These are phyloP conservation scores for Nigrograna mackinnonii DNA, from an alignment of 2,329 filamentous ascomycete genomes.

Conservation along the genomic window DNA sequence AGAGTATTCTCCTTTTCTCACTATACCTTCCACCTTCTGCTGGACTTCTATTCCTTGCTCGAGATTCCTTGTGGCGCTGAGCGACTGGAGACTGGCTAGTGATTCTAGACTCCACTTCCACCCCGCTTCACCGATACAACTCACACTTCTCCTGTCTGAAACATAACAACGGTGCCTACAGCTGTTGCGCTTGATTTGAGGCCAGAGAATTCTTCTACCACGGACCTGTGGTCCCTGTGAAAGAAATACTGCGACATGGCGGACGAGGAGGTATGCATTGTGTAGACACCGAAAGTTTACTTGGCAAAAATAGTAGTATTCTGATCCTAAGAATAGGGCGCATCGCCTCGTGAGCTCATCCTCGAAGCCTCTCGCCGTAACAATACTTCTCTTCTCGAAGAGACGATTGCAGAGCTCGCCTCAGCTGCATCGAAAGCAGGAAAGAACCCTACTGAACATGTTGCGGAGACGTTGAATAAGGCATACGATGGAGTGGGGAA, in stretches of 20 bases:
- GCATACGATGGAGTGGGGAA: constrained; percentile 86
- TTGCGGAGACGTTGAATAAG: constrained; percentile 80
- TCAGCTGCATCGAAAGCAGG: constrained; percentile 52
- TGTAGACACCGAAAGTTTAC: background rate
- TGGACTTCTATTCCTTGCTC: too few species aligned
- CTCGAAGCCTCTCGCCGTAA: constrained; percentile 93
- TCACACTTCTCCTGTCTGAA: too few species aligned
- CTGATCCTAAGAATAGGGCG: constrained; percentile 64
- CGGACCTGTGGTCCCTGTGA: too few species aligned
- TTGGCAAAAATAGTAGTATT: background rate
- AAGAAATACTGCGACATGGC: constrained; percentile 38
- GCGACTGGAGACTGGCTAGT: too few species aligned
- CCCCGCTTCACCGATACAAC: too few species aligned
- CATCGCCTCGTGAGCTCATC: constrained; percentile 80
- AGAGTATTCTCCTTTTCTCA: too few species aligned
- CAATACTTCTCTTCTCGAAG: constrained; percentile 81
- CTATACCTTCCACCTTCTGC: too few species aligned
- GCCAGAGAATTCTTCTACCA: too few species aligned
- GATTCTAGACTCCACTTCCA: too few species aligned
- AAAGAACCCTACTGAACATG: constrained; percentile 58
- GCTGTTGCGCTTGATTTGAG: too few species aligned
- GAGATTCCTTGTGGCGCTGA: too few species aligned
- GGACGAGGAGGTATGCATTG: constrained; percentile 31
- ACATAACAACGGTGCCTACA: too few species aligned
- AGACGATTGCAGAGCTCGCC: constrained; percentile 66